Conservation (phyloP, 2,329 filamentous ascomycete species). For the Xylariales sp. region DNA sequence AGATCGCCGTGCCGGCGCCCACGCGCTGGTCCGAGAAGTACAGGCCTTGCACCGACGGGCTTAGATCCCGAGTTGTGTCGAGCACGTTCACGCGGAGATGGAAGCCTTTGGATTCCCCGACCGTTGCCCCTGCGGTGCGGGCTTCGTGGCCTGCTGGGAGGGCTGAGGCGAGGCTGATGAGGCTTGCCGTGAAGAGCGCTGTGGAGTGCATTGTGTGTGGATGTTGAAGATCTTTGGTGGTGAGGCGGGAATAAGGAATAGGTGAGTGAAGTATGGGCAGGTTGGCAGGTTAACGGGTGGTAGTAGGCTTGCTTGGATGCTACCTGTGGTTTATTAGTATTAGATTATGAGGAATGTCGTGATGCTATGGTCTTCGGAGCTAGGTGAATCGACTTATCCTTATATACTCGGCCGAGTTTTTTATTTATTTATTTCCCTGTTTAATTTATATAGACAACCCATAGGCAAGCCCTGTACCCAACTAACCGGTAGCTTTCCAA, state of each 20-base stretch:
- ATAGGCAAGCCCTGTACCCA: not conserved
- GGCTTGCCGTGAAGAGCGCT: constrained; percentile 11
- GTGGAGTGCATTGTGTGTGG: constrained; percentile 15
- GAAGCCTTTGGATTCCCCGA: constrained; percentile 22
- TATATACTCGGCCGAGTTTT: not conserved
- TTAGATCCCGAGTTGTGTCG: not conserved
- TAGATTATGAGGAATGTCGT: not conserved
- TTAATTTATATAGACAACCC: not conserved
- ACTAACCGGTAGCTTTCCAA: not conserved
- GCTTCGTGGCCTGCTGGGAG: not conserved
- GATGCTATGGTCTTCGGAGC: not conserved
- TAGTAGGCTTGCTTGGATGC: too few species aligned
- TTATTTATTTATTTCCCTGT: not conserved
- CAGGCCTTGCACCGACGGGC: not conserved
- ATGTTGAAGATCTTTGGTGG: not conserved
- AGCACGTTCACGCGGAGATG: constrained; percentile 20
- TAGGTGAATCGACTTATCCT: not conserved
- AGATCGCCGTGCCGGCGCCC: constrained; percentile 17
- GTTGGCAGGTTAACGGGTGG: too few species aligned
- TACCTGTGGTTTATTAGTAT: not conserved
- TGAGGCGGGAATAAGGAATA: too few species aligned
- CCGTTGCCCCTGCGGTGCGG: not conserved
- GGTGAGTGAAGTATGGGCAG: too few species aligned
- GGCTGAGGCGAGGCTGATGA: constrained; percentile 7
- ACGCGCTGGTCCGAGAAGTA: constrained; percentile 17